Conservation (phyloP, 192 early-diverging fungal species). For the Irineochytrium annulatum region DNA sequence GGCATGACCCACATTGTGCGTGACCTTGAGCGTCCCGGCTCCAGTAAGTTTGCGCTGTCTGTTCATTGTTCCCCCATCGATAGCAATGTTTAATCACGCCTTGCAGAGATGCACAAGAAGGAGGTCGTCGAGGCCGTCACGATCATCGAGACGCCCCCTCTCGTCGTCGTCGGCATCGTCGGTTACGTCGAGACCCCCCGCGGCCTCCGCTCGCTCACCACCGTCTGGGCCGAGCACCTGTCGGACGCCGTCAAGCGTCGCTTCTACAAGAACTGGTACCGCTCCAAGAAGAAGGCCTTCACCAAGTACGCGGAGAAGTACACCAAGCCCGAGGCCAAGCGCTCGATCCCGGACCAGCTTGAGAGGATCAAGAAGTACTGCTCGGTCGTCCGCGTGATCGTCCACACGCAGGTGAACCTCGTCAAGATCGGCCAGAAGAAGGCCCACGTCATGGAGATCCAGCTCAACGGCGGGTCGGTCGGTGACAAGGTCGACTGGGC, state of each 20-base stretch:
- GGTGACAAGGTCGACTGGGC: conserved; percentile 98
- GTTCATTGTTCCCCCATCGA: too few species aligned
- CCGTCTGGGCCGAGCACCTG: conserved; percentile 99
- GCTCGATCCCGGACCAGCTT: conserved; percentile 83
- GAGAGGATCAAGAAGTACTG: conserved; percentile 99
- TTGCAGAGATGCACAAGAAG: conserved; percentile 97
- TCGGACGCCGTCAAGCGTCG: conserved; percentile 96
- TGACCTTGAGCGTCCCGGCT: conserved; percentile 96
- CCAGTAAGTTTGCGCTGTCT: conserved; percentile 71
- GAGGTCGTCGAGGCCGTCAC: conserved; percentile 99
- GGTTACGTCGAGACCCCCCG: conserved; percentile 99
- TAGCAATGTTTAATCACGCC: conserved; percentile 24
- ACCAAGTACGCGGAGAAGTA: conserved; percentile 99
- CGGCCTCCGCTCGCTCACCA: conserved; percentile 96
- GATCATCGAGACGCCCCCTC: conserved; percentile 95
- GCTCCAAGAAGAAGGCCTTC: conserved; percentile 99
- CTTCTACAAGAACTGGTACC: conserved; percentile 99
- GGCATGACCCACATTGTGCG: conserved; percentile 99
- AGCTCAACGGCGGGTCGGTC: conserved; percentile 96
- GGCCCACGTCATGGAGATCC: conserved; percentile 99
- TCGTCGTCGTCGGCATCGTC: conserved; percentile 97
- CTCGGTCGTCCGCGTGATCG: conserved; percentile 94
- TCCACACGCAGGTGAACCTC: conserved; percentile 96
- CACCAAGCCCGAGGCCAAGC: conserved; percentile 68
- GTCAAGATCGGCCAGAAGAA: conserved; percentile 96